These are phyloP conservation scores for Kodamaea sp. DNA, from an alignment of 1,139 yeast species.

Conservation along the genomic window DNA sequence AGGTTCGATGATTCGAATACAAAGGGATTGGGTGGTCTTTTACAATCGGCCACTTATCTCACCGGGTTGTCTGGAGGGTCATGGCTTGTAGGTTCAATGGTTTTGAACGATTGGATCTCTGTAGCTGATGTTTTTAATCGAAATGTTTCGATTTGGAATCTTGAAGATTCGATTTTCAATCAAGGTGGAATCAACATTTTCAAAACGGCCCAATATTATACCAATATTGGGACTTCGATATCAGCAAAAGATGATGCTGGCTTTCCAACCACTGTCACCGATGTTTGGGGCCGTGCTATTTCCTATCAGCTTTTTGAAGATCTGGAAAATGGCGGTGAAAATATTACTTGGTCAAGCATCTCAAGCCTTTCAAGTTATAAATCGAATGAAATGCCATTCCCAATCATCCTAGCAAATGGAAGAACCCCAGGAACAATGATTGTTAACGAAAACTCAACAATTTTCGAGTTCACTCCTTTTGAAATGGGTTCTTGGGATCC, in stretches of 20 bases:
- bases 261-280: slow-evolving; percentile 38
- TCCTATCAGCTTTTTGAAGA: slow-evolving; percentile 33
- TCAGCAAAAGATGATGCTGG: slow-evolving; percentile 35
- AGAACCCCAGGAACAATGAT: slow-evolving; percentile 34
- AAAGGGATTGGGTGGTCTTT: slow-evolving; percentile 38
- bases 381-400: slow-evolving; percentile 39
- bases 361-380: slow-evolving; percentile 26
- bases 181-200: slow-evolving; percentile 36
- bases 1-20: slow-evolving; percentile 24
- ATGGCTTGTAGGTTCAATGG: slow-evolving; percentile 42
- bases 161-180: slow-evolving; percentile 39
- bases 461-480: slow-evolving; percentile 39
- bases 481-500: slow-evolving; percentile 50
- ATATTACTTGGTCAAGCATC: slow-evolving; percentile 40
- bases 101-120: slow-evolving; percentile 37
- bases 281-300: slow-evolving; percentile 44
- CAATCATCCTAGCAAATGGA: slow-evolving; percentile 39
- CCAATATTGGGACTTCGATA: slow-evolving; percentile 26
- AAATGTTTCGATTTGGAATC: slow-evolving; percentile 33
- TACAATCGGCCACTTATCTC: slow-evolving; percentile 39
- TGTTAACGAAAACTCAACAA: slow-evolving; percentile 37
- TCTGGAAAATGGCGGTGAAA: slow-evolving; percentile 24
- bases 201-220: slow-evolving; percentile 33
- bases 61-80: slow-evolving; percentile 44
- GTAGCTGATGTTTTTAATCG: slow-evolving; percentile 31